Conservation (phyloP, 306 rosid species). For the Acacia acuminata region DNA sequence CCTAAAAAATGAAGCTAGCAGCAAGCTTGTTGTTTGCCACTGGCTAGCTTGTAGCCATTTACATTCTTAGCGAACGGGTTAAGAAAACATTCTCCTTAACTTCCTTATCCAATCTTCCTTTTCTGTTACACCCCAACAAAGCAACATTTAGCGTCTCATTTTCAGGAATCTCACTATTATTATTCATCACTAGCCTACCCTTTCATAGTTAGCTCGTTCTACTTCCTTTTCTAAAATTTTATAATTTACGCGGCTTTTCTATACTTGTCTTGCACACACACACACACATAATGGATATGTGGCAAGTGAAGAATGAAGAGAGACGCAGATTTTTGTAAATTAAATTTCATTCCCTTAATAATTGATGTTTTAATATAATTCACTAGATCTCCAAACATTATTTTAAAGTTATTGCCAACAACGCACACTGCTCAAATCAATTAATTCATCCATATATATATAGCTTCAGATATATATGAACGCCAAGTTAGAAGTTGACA, state of each 20-base stretch:
- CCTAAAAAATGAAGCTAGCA: not conserved
- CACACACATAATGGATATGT: no score
- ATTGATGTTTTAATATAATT: not conserved
- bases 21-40: not conserved
- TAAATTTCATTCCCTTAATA: not conserved
- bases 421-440: not conserved
- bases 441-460: not conserved
- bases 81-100: no score
- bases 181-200: no score
- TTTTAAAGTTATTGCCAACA: not conserved
- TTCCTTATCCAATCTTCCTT: not conserved
- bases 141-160: not conserved
- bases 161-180: not conserved
- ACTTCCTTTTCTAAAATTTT: not conserved
- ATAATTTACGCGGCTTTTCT: not conserved
- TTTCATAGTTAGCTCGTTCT: no score
- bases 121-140: no score
- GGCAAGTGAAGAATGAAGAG: not conserved
- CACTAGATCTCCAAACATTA: not conserved
- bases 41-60: not conserved
- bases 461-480: no score
- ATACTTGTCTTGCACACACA: not conserved
- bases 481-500: not conserved
- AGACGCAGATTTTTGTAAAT: not conserved
- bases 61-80: no score